Evolutionary conservation across 225 moss, liverwort and hornwort species (phyloP), one percentile per base, ranked within the genome.

Genomic region (Sphagnum contortum): DNA sequence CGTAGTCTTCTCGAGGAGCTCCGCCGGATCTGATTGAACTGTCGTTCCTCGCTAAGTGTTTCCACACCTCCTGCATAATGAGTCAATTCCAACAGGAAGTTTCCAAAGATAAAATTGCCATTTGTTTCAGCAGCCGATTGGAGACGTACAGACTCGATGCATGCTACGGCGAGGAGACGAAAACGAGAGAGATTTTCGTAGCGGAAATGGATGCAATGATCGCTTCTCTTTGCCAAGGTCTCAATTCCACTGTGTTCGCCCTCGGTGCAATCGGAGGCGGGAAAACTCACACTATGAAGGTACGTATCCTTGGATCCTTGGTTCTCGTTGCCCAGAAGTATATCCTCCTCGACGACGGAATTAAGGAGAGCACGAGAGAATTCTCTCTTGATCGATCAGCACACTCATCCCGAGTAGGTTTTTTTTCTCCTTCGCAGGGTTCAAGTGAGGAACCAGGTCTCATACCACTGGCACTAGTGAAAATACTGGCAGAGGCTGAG

Each of bases 231-330:
- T 68, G 67, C 47, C 62, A 66, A 10, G 78, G 78, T 47, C 49
- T 14, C 57, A 78, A 78, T 64, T 61, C 74, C 12, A 78, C 78
- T 48, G 78, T 78, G 2, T 74, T 78, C 45, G 73, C 78, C 9
- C 74, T 74, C 54, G 78, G 78, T 46, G 78, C 78, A 2, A 78
- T 74, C 29, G 73, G 78, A 57, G 74, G 78, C 63, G 78, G 78
- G 65, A 78, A 78, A 55, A 78, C 74, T 3, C 70, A 74, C 51
- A 78, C 74, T 5, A 78, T 78, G 70, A 70, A 70, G 78, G 78
- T 78, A 45, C 3, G 54, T 73, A 3, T 57, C 45, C 54, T 13
- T 50, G 50, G 68, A 3, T 57, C 45, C 54, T 13, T 50, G 50
- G 68, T 61, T 29, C 29, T 29, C 29, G 29, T 29, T 29, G 29